Conservation (phyloP, 306 rosid genomes). For the Fragaria ananassa region DNA sequence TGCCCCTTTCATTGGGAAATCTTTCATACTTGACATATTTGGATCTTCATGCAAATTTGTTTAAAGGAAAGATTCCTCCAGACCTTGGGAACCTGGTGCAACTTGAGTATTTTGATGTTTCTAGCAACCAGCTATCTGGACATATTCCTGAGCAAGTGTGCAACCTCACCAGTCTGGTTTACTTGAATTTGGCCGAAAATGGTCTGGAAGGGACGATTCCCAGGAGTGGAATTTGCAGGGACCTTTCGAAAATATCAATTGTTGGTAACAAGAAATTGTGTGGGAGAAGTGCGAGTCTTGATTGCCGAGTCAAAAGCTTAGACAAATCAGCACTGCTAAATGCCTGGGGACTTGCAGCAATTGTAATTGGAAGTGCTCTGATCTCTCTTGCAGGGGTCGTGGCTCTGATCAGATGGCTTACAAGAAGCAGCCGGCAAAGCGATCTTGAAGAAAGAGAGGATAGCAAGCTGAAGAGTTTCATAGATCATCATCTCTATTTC, state of each 20-base stretch:
- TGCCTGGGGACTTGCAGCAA: slow-evolving; percentile 65
- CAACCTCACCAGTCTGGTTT: slow-evolving; percentile 56
- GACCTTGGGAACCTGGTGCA: slow-evolving; percentile 82
- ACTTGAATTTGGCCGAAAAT: slow-evolving; percentile 67
- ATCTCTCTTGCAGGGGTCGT: slow-evolving; percentile 41
- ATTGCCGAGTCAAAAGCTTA: slow-evolving; percentile 47
- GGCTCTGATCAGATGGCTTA: slow-evolving; percentile 50
- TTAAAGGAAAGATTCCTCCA: slow-evolving; percentile 66
- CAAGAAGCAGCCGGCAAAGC: slow-evolving; percentile 37
- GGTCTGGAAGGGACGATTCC: slow-evolving; percentile 82
- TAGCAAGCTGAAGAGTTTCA: slow-evolving; percentile 56
- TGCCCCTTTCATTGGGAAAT: slow-evolving; percentile 72
- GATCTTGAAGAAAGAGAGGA: slow-evolving; percentile 61
- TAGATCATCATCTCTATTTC: slow-evolving; percentile 72
- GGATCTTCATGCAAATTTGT: slow-evolving; percentile 76
- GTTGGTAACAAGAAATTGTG: slow-evolving; percentile 69
- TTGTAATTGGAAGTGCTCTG: slow-evolving; percentile 45
- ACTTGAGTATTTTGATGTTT: slow-evolving; percentile 73
- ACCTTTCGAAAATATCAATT: slow-evolving; percentile 47
- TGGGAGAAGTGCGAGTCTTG: slow-evolving; percentile 55
- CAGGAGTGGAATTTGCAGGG: slow-evolving; percentile 73
- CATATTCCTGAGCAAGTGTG: slow-evolving; percentile 76
- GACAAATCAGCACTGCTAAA: slow-evolving; percentile 47
- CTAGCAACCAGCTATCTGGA: slow-evolving; percentile 63
- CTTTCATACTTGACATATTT: slow-evolving; percentile 69